Conservation (phyloP, 2,329 filamentous ascomycete species). For the Stachybotrys chlorohalonatus region DNA sequence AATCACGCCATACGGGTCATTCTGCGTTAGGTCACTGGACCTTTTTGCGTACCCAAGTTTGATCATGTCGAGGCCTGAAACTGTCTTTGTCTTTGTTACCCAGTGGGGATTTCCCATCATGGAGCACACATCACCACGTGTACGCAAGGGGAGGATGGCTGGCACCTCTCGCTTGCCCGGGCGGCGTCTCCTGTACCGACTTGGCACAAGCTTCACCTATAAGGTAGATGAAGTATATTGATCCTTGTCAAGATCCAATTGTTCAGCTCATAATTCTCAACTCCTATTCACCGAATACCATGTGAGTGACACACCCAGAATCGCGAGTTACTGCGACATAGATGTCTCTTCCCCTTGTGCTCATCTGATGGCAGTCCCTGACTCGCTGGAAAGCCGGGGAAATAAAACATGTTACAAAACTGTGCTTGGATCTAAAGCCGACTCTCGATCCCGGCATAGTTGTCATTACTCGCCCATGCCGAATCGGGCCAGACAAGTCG, state of each 20-base stretch:
- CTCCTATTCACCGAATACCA: no score
- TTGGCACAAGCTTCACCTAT: slow-evolving; percentile 5
- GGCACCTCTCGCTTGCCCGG: slow-evolving; percentile 9
- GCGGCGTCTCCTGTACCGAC: slow-evolving; percentile 7
- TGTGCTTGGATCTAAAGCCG: slow-evolving; percentile 47
- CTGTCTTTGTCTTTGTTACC: background rate
- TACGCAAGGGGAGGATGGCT: background rate
- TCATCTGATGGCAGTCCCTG: no score
- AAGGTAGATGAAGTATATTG: slow-evolving; percentile 3
- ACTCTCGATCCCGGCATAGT: slow-evolving; percentile 63
- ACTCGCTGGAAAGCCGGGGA: no score
- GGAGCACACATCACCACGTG: background rate
- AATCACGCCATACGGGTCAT: background rate
- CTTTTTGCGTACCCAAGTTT: background rate
- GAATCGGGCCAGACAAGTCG: slow-evolving; percentile 85
- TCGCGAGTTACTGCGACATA: no score
- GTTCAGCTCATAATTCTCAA: no score
- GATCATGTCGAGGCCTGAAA: background rate
- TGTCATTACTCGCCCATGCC: slow-evolving; percentile 69
- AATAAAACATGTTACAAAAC: background rate
- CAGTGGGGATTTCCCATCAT: background rate
- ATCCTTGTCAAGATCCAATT: background rate
- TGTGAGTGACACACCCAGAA: no score
- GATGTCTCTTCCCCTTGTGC: no score
- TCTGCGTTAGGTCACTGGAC: background rate